Evolutionary conservation across 441 rosid genomes (phyloP), one percentile per base, ranked within the genome.

Genomic region (Populus trichocarpa): DNA sequence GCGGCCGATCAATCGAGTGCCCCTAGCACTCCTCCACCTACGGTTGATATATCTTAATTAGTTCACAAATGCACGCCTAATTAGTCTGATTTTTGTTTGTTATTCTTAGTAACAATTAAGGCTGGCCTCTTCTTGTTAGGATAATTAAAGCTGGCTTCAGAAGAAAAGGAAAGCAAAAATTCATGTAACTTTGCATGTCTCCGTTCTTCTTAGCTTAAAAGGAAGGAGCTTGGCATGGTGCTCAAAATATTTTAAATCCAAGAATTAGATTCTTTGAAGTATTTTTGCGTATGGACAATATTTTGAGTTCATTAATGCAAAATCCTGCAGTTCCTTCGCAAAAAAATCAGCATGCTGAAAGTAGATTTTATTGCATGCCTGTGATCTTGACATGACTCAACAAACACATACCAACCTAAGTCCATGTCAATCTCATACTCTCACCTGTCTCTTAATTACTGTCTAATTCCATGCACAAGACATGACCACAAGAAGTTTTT

Each of bases 371-470:
- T n/a, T 32, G 42, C 50, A 35, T 32, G 46, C 6, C 42, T 16
- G 50, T 23, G 50, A 69, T 65, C 4, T 69, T 66, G 72, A 59
- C 80, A 79, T 82, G 85, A 78, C 79, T 71, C 81, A 88, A 78
- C 91, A 40, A 84, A 80, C 78, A 57, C 77, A 38, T 20, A 80
- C 84, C 87, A 71, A 78, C 74, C 71, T 76, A 32, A 13, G 2
- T 18, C 50, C 77, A 74, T 59, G 74, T 53, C 82, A 83, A 53
- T 33, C 66, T 70, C 61, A 67, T 77, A n/a, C 77, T 63, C 66
- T 76, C 40, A 25, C 81, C 78, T 72, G 74, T 69, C 78, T 75
- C 71, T n/a, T 66, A 71, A 66, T 64, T 65, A 73, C 79, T 67
- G 38, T 59, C 59, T 64, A 40, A 33, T 80, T 46, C 72, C 90